Evolutionary conservation across 73 alveolate species (phyloP).

Genomic region (Paramecium biaurelia): DNA sequence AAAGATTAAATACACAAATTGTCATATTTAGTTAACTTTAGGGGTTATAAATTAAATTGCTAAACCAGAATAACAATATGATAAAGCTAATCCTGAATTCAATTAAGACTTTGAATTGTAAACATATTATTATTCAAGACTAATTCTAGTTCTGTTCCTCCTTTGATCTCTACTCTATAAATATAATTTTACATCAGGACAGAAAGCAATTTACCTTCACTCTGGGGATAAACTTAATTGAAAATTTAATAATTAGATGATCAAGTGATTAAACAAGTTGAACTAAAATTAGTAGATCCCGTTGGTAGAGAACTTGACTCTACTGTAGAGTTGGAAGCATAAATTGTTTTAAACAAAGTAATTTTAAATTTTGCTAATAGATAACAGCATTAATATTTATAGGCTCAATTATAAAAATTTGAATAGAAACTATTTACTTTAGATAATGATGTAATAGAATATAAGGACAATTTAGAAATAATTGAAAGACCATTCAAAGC

Average conservation of each 20-base stretch:
- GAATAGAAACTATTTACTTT: background rate
- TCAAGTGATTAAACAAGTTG: background rate
- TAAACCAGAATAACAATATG: background rate
- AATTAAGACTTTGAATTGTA: constrained; percentile 42
- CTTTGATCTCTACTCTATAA: background rate
- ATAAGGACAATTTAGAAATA: background rate
- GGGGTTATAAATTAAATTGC: constrained; percentile 13
- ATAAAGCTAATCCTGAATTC: constrained; percentile 9
- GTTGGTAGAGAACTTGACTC: constrained; percentile 30
- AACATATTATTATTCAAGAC: background rate
- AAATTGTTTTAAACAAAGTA: constrained; percentile 5
- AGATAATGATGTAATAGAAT: background rate
- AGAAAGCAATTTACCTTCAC: background rate
- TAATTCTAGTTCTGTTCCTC: background rate
- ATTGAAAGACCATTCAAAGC: background rate
- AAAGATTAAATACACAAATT: background rate
- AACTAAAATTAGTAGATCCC: background rate
- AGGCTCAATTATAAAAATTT: background rate
- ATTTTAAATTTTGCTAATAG: background rate
- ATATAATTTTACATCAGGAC: background rate
- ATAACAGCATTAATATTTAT: constrained; percentile 25
- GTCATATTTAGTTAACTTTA: background rate
- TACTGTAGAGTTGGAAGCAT: background rate
- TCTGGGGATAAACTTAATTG: background rate
- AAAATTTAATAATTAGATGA: background rate